A percentile compares a stretch with the other conserved stretches of the same genome.
Evolutionary conservation across 345 rosid species (phyloP).

Genomic region (Sonneratia caseolaris): DNA sequence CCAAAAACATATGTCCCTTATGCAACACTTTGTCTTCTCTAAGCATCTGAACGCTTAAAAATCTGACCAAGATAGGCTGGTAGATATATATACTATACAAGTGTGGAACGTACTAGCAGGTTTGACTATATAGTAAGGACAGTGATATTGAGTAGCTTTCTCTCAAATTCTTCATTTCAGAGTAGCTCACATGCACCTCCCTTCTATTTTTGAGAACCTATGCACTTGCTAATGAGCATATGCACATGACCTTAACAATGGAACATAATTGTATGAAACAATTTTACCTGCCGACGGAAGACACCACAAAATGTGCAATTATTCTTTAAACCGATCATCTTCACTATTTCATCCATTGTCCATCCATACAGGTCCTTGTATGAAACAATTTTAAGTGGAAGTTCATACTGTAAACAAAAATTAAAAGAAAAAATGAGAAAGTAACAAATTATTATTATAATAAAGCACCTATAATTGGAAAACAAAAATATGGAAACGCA

Average conservation of each 20-base stretch:
- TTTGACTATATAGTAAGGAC: neutral
- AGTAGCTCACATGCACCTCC: neutral
- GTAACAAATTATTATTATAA: neutral
- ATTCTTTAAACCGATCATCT: slow-evolving; percentile 87
- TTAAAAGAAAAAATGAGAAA: neutral
- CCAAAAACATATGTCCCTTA: no score
- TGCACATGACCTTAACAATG: neutral
- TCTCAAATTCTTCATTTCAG: neutral
- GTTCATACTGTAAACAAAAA: slow-evolving; percentile 46
- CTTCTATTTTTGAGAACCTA: neutral
- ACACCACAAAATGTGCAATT: slow-evolving; percentile 97
- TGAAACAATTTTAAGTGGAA: slow-evolving; percentile 79
- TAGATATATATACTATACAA: neutral
- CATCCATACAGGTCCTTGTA: slow-evolving; percentile 97
- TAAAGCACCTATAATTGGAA: neutral
- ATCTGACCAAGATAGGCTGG: neutral
- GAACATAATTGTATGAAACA: neutral
- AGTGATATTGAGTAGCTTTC: neutral
- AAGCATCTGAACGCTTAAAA: neutral
- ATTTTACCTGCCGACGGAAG: slow-evolving; percentile 73
- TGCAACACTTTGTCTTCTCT: neutral
- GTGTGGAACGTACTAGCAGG: neutral
- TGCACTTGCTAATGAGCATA: neutral
- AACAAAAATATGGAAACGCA: neutral
- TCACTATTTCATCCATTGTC: slow-evolving; percentile 99